A percentile compares a stretch with the other conserved stretches of the same genome.
phyloP scores from a whole-genome alignment of 2,329 filamentous ascomycete species.

The Emergomyces pasteurianus region DNA sequence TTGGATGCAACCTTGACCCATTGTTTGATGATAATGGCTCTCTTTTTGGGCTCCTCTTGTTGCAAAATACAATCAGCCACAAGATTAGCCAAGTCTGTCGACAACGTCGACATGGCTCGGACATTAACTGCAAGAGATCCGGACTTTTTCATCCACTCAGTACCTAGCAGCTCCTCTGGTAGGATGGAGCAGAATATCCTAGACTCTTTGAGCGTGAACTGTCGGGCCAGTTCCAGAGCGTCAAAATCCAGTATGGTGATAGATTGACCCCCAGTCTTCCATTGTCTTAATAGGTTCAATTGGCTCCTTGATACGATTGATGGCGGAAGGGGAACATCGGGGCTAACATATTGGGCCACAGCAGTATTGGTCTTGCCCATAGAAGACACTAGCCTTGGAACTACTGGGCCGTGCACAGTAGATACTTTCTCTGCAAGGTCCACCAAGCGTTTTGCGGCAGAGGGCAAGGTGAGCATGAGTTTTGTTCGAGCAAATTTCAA shows the following conservation, averaged over 20 bases:
- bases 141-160: constrained; percentile 86
- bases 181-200: constrained; percentile 82
- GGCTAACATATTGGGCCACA: constrained; percentile 55
- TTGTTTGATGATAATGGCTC: constrained; percentile 83
- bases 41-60: constrained; percentile 82
- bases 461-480: constrained; percentile 56
- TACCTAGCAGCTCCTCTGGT: constrained; percentile 79
- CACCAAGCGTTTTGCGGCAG: constrained; percentile 65
- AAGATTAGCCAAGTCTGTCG: constrained; percentile 82
- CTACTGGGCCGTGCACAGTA: constrained; percentile 58
- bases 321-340: constrained; percentile 59
- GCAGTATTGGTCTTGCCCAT: constrained; percentile 81
- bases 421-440: constrained; percentile 72
- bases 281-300: constrained; percentile 56
- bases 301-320: constrained; percentile 66
- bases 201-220: constrained; percentile 87
- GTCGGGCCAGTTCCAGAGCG: constrained; percentile 76
- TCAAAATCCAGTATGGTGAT: constrained; percentile 84
- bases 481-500: constrained; percentile 66
- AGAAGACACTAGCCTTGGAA: constrained; percentile 71
- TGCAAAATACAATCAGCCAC: constrained; percentile 88
- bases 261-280: constrained; percentile 57
- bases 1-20: constrained; percentile 92
- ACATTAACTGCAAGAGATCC: constrained; percentile 75
- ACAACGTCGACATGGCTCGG: constrained; percentile 83